These are phyloP conservation scores for Neopestalotiopsis clavispora DNA, from an alignment of 2,329 filamentous ascomycete species.

Conservation along the genomic window DNA sequence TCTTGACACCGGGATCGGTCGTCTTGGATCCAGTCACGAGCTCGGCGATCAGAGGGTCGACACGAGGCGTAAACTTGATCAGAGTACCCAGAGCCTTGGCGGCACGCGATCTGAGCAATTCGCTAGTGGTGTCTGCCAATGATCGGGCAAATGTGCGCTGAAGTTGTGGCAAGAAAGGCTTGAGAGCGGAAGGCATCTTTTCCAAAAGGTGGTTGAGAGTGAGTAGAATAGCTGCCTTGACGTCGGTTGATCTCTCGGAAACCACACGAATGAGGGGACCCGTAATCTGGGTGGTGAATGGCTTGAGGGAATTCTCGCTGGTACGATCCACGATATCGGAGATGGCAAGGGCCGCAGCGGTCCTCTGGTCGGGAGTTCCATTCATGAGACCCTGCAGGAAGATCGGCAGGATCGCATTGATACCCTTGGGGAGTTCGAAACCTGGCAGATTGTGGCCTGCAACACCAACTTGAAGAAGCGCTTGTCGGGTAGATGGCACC, in stretches of 20 bases:
- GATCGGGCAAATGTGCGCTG: slow-evolving; percentile 97
- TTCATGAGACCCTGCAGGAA: slow-evolving; percentile 99
- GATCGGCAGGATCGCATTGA: slow-evolving; percentile 93
- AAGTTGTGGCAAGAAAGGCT: slow-evolving; percentile 95
- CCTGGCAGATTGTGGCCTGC: slow-evolving; percentile 83
- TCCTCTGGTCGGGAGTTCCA: slow-evolving; percentile 88
- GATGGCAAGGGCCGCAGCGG: slow-evolving; percentile 88
- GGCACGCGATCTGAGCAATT: slow-evolving; percentile 83
- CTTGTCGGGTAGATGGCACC: slow-evolving; percentile 83
- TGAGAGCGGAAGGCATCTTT: slow-evolving; percentile 94
- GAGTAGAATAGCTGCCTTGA: slow-evolving; percentile 92
- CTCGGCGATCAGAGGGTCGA: slow-evolving; percentile 91
- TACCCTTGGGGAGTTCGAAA: slow-evolving; percentile 92
- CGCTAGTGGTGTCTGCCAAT: slow-evolving; percentile 89
- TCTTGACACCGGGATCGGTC: slow-evolving; percentile 81
- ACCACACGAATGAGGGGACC: slow-evolving; percentile 97
- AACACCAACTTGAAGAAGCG: slow-evolving; percentile 86
- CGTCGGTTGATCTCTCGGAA: slow-evolving; percentile 92
- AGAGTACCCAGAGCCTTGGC: slow-evolving; percentile 93
- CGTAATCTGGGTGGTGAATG: slow-evolving; percentile 96
- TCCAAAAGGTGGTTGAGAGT: slow-evolving; percentile 94
- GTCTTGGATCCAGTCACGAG: slow-evolving; percentile 96
- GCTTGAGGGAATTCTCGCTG: slow-evolving; percentile 83
- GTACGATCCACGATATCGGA: slow-evolving; percentile 96
- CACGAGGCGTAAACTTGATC: slow-evolving; percentile 92